phyloP scores from a whole-genome alignment of 306 rosid genomes.

The Cucurbita moschata region DNA sequence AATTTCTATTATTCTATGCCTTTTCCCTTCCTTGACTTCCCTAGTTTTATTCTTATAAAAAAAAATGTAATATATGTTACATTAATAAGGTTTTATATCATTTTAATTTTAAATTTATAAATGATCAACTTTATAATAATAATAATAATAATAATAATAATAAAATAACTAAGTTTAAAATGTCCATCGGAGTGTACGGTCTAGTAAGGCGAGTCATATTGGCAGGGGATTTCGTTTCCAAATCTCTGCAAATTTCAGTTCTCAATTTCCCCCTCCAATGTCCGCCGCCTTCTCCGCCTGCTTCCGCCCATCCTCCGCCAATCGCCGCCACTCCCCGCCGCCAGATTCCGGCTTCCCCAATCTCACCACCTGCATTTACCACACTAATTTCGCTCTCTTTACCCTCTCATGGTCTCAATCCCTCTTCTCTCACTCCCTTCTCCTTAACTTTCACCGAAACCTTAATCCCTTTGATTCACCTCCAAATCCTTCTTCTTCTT shows the following conservation, averaged over 20 bases:
- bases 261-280: constrained; percentile 20
- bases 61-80: too few species aligned
- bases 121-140: too few species aligned
- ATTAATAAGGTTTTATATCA: too few species aligned
- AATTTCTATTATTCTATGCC: too few species aligned
- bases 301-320: constrained; percentile 46
- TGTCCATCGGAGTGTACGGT: background rate
- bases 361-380: constrained; percentile 62
- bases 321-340: constrained; percentile 7
- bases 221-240: background rate
- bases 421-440: constrained; percentile 71
- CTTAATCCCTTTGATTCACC: constrained; percentile 52
- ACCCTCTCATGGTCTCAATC: constrained; percentile 86
- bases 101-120: too few species aligned
- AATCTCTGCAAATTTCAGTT: background rate
- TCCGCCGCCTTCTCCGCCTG: constrained; percentile 34
- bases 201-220: background rate
- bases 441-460: constrained; percentile 30
- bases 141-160: too few species aligned
- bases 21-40: too few species aligned
- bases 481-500: constrained; percentile 1
- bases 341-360: constrained; percentile 36
- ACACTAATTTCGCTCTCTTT: constrained; percentile 52
- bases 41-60: too few species aligned
- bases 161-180: background rate